Evolutionary conservation across 129 eudicot species (phyloP).

Genomic region (Escallonia rubra): DNA sequence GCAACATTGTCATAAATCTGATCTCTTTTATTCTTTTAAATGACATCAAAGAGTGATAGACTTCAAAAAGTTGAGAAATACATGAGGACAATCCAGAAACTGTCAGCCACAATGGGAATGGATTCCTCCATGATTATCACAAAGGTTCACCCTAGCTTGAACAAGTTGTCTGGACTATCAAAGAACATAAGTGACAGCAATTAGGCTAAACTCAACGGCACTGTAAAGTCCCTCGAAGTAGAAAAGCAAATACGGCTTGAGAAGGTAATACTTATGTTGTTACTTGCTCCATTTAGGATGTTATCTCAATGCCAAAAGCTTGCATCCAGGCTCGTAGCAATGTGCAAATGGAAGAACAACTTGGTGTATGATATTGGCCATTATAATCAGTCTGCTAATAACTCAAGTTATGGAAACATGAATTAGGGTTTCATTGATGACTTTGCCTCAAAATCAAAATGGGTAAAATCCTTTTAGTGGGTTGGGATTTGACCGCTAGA

Average conservation of each 20-base stretch:
- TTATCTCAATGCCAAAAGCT: neutral
- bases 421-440: too few relatives aligned
- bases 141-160: conserved; percentile 91
- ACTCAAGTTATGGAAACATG: too few relatives aligned
- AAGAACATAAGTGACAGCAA: conserved; percentile 74
- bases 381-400: too few relatives aligned
- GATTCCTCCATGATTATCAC: conserved; percentile 83
- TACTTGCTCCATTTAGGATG: neutral
- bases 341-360: too few relatives aligned
- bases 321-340: neutral
- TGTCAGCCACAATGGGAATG: conserved; percentile 73
- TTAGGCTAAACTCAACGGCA: conserved; percentile 55
- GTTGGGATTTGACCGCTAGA: too few relatives aligned
- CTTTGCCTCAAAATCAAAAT: too few relatives aligned
- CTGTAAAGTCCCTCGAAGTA: conserved; percentile 69
- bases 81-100: conserved; percentile 47
- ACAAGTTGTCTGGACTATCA: conserved; percentile 76
- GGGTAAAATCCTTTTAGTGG: too few relatives aligned
- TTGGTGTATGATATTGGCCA: too few relatives aligned
- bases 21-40: too few relatives aligned
- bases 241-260: conserved; percentile 70
- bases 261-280: conserved; percentile 61
- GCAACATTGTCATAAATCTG: too few relatives aligned
- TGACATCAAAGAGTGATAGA: conserved; percentile 55
- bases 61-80: conserved; percentile 66